Evolutionary conservation across 768 basidiomycete species (phyloP).

Genomic region (Hemileccinum rubropunctum): DNA sequence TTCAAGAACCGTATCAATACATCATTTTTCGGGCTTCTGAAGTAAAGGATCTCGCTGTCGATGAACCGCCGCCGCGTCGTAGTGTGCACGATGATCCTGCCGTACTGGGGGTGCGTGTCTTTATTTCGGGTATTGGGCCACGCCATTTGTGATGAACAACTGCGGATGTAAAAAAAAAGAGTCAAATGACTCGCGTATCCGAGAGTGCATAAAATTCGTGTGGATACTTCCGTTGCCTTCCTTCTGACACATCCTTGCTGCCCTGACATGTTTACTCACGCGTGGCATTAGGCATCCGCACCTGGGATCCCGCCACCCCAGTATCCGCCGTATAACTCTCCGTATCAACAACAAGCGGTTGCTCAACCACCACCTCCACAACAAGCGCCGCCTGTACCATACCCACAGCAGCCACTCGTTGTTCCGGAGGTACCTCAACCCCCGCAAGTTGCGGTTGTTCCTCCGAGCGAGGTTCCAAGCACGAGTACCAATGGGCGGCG

Average conservation of each 20-base stretch:
- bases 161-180: conserved; percentile 43
- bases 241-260: conserved; percentile 40
- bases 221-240: conserved; percentile 63
- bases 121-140: conserved; percentile 34
- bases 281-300: conserved; percentile 45
- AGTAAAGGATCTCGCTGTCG: conserved; percentile 86
- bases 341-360: conserved; percentile 32
- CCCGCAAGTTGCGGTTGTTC: conserved; percentile 16
- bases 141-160: conserved; percentile 39
- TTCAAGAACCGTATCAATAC: conserved; percentile 81
- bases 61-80: conserved; percentile 56
- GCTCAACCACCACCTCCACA: conserved; percentile 31
- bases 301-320: conserved; percentile 35
- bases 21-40: conserved; percentile 91
- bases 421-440: conserved; percentile 26
- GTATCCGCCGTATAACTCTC: conserved; percentile 29
- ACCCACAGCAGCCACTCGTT: conserved; percentile 26
- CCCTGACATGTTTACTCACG: conserved; percentile 10
- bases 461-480: conserved; percentile 23
- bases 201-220: conserved; percentile 47
- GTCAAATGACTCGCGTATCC: conserved; percentile 34
- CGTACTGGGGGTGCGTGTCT: conserved; percentile 66
- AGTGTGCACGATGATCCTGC: conserved; percentile 84
- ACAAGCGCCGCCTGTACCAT: conserved; percentile 28
- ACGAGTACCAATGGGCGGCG: conserved; percentile 32